These are phyloP conservation scores for Phytophthora europaea DNA, from an alignment of 352 stramenopile genomes.

Conservation along the genomic window DNA sequence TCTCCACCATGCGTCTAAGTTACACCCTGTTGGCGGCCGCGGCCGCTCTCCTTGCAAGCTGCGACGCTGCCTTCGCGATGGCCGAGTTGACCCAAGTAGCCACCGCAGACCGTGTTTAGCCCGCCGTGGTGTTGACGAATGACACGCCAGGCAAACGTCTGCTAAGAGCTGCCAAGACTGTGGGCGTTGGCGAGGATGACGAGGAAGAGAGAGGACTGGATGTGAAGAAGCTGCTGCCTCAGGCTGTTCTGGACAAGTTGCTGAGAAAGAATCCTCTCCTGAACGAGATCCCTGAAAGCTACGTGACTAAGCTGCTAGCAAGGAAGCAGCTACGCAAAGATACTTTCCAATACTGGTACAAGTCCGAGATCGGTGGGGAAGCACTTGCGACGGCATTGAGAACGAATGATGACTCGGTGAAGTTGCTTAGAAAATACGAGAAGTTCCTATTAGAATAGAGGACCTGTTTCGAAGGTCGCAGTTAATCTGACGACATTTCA, in stretches of 20 bases:
- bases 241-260: background rate
- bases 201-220: background rate
- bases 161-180: background rate
- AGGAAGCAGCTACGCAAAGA: background rate
- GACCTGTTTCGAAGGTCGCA: no score
- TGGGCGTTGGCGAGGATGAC: background rate
- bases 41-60: background rate
- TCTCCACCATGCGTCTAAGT: slow-evolving; percentile 1
- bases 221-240: background rate
- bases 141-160: background rate
- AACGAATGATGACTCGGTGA: no score
- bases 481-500: no score
- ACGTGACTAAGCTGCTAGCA: background rate
- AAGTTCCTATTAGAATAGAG: no score
- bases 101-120: background rate
- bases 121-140: background rate
- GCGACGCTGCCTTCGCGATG: background rate
- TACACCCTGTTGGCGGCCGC: background rate
- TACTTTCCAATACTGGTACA: background rate
- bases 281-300: background rate
- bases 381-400: no score
- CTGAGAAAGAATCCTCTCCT: background rate
- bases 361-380: background rate
- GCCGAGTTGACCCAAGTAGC: background rate
- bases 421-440: no score